Base-by-base conservation (phyloP, 140 eudicot species). In the Stevia rebaudiana region DNA sequence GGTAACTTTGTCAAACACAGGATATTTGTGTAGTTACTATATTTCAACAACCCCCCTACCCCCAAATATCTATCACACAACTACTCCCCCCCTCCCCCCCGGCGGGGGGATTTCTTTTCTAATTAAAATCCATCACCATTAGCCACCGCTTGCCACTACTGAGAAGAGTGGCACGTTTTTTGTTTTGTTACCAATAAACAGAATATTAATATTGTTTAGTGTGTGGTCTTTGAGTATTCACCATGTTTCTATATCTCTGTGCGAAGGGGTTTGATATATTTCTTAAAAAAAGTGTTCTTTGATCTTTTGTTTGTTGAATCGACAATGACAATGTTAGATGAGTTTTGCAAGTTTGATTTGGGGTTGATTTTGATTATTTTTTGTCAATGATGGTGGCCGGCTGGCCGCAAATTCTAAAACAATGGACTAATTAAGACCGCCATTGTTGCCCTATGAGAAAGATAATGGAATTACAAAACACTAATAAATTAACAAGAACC, bases 341-440 rank as follows among this genome's bases (percentile, higher is more conserved):
- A 74, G 65, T 49, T 46, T 40, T 35, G 11, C 47, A 61, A 31
- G 35, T 10, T 55, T 25, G 18, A 23, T 46, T 36, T 48, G 57
- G 79, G 65, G 28, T 36, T 24, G 15, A 2, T 57, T 48, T 59
- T 41, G n/a, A 6, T 12, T 43, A 15, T 21, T 16, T 49, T 36
- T 59, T 24, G 3, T 55, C 16, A 52, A 78, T 63, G 76, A 78
- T 85, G 94, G 96, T 81, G 78, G 90, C 95, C 74, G 88, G 94
- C 94, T 81, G 78, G 90, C 95, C 74, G 88, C 94, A 22, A 73
- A 76, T 76, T 58, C 87, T 36, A 85, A 76, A 67, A 80, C 85
- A 65, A 83, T 75, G n/a, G 74, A 68, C 70, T 42, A 76, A 52
- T 70, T 68, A 49, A 83, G 95, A 51, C 86, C 95, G 8, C 91